A percentile compares a stretch with the other conserved stretches of the same genome.
Evolutionary conservation across 2,329 filamentous ascomycete species (phyloP).

Genomic region (Tympanopsis confertula): DNA sequence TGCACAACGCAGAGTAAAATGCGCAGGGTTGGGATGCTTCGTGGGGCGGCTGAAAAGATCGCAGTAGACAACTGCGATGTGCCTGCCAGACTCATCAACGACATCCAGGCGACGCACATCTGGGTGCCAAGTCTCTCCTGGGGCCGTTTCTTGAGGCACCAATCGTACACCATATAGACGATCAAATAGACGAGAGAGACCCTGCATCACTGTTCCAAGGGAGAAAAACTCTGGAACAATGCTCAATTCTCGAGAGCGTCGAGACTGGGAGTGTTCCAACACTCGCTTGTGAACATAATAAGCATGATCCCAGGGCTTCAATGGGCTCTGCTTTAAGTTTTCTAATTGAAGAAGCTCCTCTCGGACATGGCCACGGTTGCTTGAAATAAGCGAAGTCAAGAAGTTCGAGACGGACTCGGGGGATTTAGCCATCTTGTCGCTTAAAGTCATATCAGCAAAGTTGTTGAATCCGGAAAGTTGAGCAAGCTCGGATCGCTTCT

Average conservation of each 20-base stretch:
- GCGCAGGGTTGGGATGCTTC: slow-evolving; percentile 88
- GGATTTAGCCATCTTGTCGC: slow-evolving; percentile 95
- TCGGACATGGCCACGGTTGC: slow-evolving; percentile 60
- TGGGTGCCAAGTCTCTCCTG: slow-evolving; percentile 86
- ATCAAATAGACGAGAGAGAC: slow-evolving; percentile 79
- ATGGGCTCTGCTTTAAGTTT: slow-evolving; percentile 23
- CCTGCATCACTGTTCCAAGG: slow-evolving; percentile 91
- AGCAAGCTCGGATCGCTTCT: slow-evolving; percentile 67
- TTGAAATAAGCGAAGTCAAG: slow-evolving; percentile 62
- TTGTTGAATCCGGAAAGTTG: slow-evolving; percentile 73
- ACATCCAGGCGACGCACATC: slow-evolving; percentile 90
- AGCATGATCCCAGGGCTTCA: slow-evolving; percentile 1
- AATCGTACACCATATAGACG: slow-evolving; percentile 84
- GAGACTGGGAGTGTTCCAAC: neutral
- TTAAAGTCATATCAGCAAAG: slow-evolving; percentile 78
- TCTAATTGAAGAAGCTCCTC: slow-evolving; percentile 42
- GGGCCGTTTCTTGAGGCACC: slow-evolving; percentile 66
- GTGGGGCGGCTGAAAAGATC: slow-evolving; percentile 81
- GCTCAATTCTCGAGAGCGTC: neutral
- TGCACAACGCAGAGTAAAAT: slow-evolving; percentile 92
- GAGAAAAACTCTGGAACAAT: slow-evolving; percentile 47
- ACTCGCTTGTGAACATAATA: neutral
- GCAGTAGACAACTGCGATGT: slow-evolving; percentile 91
- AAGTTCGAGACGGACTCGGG: slow-evolving; percentile 83
- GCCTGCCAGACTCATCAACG: slow-evolving; percentile 74